A percentile compares a stretch with the other conserved stretches of the same genome.
phyloP scores from a whole-genome alignment of 2,329 filamentous ascomycete genomes.

The Talaromyces atroroseus region DNA sequence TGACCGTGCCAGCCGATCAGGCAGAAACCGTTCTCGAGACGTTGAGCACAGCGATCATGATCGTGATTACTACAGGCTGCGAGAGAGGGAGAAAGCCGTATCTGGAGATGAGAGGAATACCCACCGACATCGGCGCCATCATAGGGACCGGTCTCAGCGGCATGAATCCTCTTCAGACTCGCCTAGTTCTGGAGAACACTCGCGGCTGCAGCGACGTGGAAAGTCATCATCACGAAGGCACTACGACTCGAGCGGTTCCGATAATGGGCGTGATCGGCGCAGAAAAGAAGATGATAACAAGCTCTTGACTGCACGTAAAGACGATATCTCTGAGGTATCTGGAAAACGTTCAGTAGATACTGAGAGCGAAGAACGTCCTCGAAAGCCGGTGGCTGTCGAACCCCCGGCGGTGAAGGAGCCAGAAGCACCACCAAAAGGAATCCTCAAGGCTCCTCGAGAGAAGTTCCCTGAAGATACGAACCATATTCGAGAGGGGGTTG shows the following conservation, averaged over 20 bases:
- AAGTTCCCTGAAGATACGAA: conserved; percentile 84
- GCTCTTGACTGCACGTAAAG: conserved; percentile 13
- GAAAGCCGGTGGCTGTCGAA: conserved; percentile 25
- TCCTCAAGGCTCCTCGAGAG: conserved; percentile 73
- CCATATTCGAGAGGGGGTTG: conserved; percentile 80
- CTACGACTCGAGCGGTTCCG: conserved; percentile 23
- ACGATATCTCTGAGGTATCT: conserved; percentile 13
- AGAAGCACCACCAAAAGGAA: conserved; percentile 68
- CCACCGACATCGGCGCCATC: conserved; percentile 18
- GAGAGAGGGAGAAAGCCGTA: conserved; percentile 16
- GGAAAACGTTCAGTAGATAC: conserved; percentile 18
- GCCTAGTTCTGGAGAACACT: conserved; percentile 29
- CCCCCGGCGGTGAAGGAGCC: conserved; percentile 45
- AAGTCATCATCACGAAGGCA: conserved; percentile 19
- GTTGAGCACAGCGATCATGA: conserved; percentile 16
- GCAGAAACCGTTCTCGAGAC: conserved; percentile 22
- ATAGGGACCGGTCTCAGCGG: conserved; percentile 19
- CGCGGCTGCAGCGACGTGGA: conserved; percentile 27
- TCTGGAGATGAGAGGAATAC: conserved; percentile 16
- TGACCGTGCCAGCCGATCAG: conserved; percentile 21
- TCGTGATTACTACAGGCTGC: conserved; percentile 4
- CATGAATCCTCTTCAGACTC: conserved; percentile 17
- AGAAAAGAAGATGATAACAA: conserved; percentile 12
- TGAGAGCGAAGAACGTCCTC: conserved; percentile 18
- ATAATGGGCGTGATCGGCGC: conserved; percentile 19